Percentiles rank a stretch among this genome's conserved stretches.
These are phyloP conservation scores for Hypsizygus ulmarius DNA, from an alignment of 1,284 basidiomycete species.

Conservation along the genomic window DNA sequence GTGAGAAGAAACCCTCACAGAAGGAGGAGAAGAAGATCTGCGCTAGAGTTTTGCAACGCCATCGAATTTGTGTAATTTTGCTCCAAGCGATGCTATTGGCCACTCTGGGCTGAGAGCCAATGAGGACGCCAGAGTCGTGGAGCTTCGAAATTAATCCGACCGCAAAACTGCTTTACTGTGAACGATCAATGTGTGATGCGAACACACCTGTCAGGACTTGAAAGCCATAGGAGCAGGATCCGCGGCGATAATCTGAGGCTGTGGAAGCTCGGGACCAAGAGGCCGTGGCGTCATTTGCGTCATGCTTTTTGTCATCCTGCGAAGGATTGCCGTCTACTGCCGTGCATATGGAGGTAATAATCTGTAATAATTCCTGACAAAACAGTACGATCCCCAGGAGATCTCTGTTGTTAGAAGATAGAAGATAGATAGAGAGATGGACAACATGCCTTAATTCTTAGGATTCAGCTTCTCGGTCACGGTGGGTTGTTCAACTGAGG, in stretches of 20 bases:
- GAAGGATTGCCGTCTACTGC: too few species aligned
- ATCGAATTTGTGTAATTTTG: too few species aligned
- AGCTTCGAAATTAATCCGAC: too few species aligned
- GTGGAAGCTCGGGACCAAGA: conserved; percentile 25
- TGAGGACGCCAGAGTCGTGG: too few species aligned
- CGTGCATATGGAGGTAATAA: conserved; percentile 69
- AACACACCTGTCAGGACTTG: neutral
- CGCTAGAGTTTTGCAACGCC: too few species aligned
- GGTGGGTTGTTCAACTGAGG: neutral
- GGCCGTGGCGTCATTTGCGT: conserved; percentile 15
- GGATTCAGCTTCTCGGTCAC: neutral
- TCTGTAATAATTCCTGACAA: conserved; percentile 49
- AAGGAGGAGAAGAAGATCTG: too few species aligned
- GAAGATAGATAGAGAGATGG: too few species aligned
- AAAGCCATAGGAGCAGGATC: conserved; percentile 27
- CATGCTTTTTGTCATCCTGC: conserved; percentile 48
- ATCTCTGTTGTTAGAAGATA: conserved; percentile 24
- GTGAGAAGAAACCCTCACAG: too few species aligned
- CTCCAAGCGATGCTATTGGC: too few species aligned
- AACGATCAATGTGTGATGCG: neutral
- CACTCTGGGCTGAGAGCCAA: too few species aligned
- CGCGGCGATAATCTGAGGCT: conserved; percentile 31
- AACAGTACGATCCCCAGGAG: conserved; percentile 40
- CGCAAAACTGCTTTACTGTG: too few species aligned
- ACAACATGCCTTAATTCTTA: neutral